Conservation (phyloP, 345 rosid species). For the Stellera chamaejasme region DNA sequence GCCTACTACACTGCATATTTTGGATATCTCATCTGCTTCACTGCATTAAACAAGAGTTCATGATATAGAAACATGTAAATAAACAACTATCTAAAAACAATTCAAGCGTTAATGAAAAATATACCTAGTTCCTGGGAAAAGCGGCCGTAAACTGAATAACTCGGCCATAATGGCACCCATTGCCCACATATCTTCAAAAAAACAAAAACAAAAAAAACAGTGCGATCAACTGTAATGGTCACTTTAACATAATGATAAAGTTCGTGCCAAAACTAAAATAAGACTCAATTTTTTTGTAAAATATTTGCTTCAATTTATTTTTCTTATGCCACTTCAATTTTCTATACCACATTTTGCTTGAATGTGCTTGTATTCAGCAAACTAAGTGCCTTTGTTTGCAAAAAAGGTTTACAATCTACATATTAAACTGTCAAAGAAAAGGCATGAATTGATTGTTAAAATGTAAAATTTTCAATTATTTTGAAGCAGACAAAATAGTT, state of each 20-base stretch:
- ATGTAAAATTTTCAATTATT: too few species aligned
- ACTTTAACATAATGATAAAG: background rate
- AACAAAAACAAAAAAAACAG: background rate
- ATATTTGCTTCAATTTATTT: background rate
- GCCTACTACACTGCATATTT: slow-evolving; percentile 85
- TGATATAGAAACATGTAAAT: background rate
- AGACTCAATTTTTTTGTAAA: background rate
- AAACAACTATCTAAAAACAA: background rate
- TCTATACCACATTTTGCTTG: too few species aligned
- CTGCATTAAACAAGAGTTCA: slow-evolving; percentile 31
- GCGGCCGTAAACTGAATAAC: slow-evolving; percentile 67
- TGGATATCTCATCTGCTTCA: slow-evolving; percentile 93
- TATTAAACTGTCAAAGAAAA: too few species aligned
- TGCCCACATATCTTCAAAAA: slow-evolving; percentile 83
- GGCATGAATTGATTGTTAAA: too few species aligned
- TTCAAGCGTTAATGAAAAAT: background rate
- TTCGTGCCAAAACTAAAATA: background rate
- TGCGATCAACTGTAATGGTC: background rate
- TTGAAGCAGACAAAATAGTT: too few species aligned
- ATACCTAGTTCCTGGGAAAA: slow-evolving; percentile 86
- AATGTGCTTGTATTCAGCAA: too few species aligned
- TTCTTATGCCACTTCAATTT: too few species aligned
- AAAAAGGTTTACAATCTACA: too few species aligned
- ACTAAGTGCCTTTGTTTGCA: too few species aligned
- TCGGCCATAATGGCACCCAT: slow-evolving; percentile 99